Evolutionary conservation across 2,329 filamentous ascomycete genomes (phyloP).

Genomic region (Cylindrodendrum hubeiense): DNA sequence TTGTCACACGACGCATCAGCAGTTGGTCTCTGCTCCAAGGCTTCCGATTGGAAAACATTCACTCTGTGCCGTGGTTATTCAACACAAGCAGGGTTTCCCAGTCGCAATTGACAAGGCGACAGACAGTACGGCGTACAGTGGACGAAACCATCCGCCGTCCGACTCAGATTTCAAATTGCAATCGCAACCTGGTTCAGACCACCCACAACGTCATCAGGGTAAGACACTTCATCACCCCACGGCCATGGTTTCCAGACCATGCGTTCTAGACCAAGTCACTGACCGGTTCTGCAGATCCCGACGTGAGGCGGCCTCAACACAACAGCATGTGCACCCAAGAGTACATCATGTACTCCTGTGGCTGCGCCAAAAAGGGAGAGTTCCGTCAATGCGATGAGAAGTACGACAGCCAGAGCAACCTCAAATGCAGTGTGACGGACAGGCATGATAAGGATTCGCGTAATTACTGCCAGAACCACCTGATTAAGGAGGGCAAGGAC

Average conservation of each 20-base stretch:
- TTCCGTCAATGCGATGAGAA: slow-evolving; percentile 10
- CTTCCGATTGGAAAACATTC: background rate
- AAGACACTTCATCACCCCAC: background rate
- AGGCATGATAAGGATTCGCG: background rate
- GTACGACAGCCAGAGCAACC: background rate
- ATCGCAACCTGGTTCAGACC: background rate
- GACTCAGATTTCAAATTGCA: background rate
- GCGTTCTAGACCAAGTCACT: background rate
- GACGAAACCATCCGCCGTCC: background rate
- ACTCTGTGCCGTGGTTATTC: background rate
- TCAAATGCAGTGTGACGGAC: background rate
- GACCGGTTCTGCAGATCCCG: slow-evolving; percentile 7
- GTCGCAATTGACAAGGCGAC: background rate
- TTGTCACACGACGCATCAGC: background rate
- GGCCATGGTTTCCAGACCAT: background rate
- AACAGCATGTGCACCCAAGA: background rate
- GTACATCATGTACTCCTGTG: background rate
- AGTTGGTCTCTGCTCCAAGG: background rate
- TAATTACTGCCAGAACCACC: background rate
- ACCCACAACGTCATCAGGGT: background rate
- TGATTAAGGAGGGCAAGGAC: background rate
- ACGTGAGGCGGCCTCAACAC: background rate
- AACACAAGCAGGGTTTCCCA: background rate
- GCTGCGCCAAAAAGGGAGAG: slow-evolving; percentile 2
- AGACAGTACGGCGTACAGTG: too few relatives aligned